Conservation (phyloP, 202 grass and related monocot species). For the Setaria italica region DNA sequence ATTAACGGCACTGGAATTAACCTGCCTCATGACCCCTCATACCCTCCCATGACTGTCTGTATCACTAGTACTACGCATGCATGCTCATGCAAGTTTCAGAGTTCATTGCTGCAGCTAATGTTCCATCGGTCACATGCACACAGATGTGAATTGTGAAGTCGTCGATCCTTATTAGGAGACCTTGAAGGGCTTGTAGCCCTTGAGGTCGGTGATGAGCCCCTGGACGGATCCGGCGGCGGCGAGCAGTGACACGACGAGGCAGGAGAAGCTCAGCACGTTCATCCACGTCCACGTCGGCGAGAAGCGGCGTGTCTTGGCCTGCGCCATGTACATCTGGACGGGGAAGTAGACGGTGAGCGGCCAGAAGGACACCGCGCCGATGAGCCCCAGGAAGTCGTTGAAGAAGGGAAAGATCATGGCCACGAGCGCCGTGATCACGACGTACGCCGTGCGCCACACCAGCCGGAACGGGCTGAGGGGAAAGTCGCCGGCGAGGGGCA, state of each 20-base stretch:
- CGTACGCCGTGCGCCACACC: conserved; percentile 70
- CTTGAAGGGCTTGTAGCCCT: conserved; percentile 66
- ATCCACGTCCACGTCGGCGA: conserved; percentile 81
- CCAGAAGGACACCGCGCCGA: conserved; percentile 87
- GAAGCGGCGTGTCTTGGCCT: conserved; percentile 60
- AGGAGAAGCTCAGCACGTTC: conserved; percentile 65
- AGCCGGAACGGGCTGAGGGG: conserved; percentile 67
- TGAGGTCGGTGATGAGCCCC: conserved; percentile 64
- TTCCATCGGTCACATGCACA: background rate
- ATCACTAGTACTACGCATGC: background rate
- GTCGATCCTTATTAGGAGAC: conserved; percentile 51
- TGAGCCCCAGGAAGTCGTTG: conserved; percentile 87
- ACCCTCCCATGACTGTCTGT: conserved; percentile 5
- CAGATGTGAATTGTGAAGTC: no score
- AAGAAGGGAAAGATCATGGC: conserved; percentile 90
- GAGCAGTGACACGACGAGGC: conserved; percentile 71
- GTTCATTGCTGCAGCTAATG: background rate
- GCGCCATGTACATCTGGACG: conserved; percentile 87
- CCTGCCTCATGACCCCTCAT: no score
- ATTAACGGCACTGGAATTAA: background rate
- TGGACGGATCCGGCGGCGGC: conserved; percentile 74
- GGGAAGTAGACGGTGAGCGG: conserved; percentile 97
- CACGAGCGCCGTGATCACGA: conserved; percentile 58
- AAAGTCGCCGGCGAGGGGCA: conserved; percentile 54
- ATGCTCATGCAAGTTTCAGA: background rate